Conservation (phyloP, 2,329 filamentous ascomycete genomes). For the Cryphonectria parasitica region DNA sequence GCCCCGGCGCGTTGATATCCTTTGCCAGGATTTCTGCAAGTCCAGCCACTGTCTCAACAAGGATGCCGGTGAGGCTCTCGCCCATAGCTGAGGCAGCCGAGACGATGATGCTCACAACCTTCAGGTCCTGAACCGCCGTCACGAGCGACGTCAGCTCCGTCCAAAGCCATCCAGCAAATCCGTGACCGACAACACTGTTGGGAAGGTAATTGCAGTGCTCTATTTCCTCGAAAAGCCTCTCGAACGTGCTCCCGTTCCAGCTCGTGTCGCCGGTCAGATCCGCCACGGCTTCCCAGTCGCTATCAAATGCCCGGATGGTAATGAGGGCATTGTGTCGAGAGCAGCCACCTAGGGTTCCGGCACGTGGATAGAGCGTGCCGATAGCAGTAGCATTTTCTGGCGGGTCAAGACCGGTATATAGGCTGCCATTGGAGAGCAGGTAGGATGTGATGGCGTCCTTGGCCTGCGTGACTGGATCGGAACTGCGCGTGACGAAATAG, state of each 20-base stretch:
- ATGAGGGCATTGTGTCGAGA: conserved; percentile 60
- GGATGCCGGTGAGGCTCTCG: conserved; percentile 37
- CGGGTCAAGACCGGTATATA: conserved; percentile 58
- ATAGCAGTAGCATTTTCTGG: conserved; percentile 54
- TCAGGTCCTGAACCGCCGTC: conserved; percentile 54
- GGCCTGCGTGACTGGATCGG: conserved; percentile 54
- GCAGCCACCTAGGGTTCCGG: conserved; percentile 61
- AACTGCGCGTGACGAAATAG: conserved; percentile 67
- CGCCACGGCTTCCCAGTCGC: conserved; percentile 58
- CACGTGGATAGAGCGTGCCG: conserved; percentile 62
- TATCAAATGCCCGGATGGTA: conserved; percentile 54
- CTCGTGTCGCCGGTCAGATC: conserved; percentile 58
- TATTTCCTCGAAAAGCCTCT: conserved; percentile 51
- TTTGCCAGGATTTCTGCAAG: conserved; percentile 57
- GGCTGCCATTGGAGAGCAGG: conserved; percentile 50
- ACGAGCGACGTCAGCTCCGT: conserved; percentile 54
- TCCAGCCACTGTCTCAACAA: conserved; percentile 43
- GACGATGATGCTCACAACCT: conserved; percentile 56
- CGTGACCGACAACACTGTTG: conserved; percentile 50
- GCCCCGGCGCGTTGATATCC: conserved; percentile 42
- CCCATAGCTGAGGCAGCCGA: conserved; percentile 58
- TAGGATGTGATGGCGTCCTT: conserved; percentile 64
- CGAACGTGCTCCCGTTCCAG: conserved; percentile 54
- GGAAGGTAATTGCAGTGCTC: conserved; percentile 53
- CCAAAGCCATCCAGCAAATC: conserved; percentile 60